These are phyloP conservation scores for Cantharellus anzutake DNA, from an alignment of 768 basidiomycete genomes.

Conservation along the genomic window DNA sequence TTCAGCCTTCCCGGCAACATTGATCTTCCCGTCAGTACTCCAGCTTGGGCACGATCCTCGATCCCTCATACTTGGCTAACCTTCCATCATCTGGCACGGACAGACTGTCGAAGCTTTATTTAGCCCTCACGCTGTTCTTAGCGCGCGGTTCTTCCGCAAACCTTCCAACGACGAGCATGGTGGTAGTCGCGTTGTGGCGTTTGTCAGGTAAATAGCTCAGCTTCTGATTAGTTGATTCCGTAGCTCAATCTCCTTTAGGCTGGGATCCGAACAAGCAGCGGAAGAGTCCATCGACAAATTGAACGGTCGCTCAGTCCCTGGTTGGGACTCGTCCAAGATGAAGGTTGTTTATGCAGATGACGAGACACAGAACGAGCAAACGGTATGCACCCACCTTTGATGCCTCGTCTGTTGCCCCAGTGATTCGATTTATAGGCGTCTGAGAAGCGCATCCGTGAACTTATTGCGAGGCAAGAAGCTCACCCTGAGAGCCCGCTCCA, in stretches of 20 bases:
- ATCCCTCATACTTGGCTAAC: background rate
- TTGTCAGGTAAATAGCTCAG: background rate
- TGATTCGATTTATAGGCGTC: background rate
- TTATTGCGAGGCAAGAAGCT: background rate
- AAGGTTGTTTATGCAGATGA: background rate
- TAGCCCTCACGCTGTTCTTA: background rate
- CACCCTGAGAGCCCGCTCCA: background rate
- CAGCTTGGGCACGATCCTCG: background rate
- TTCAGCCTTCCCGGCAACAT: background rate
- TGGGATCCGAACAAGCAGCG: background rate
- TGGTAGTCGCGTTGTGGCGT: background rate
- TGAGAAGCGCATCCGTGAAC: background rate
- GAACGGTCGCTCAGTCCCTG: background rate
- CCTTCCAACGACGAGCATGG: background rate
- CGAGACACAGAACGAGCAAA: background rate
- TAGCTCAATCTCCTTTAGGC: background rate
- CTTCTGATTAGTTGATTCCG: background rate
- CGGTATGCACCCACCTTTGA: background rate
- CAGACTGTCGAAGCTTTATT: background rate
- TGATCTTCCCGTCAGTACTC: background rate
- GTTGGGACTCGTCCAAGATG: background rate
- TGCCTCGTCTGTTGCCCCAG: background rate
- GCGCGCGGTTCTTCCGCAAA: background rate
- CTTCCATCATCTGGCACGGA: background rate
- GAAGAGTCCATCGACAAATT: background rate